Evolutionary conservation across 2,329 filamentous ascomycete genomes (phyloP).

Genomic region (Cladosporium sphaerospermum): DNA sequence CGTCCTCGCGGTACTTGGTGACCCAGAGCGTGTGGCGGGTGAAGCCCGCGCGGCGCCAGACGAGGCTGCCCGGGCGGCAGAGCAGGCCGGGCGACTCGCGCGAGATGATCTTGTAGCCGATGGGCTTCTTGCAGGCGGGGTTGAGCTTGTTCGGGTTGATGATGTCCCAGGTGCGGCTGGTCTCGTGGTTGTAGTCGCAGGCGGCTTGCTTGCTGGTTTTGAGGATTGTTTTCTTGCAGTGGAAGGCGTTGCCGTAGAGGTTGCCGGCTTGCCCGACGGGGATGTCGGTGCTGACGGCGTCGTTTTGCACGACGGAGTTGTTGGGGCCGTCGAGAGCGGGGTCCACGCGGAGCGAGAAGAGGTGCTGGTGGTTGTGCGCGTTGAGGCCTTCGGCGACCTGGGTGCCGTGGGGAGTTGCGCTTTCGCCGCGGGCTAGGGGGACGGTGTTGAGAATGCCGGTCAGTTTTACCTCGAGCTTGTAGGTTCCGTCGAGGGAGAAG

Average conservation of each 20-base stretch:
- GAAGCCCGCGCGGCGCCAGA: slow-evolving; percentile 43
- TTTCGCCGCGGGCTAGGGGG: slow-evolving; percentile 43
- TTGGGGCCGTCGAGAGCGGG: slow-evolving; percentile 54
- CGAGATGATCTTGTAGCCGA: slow-evolving; percentile 45
- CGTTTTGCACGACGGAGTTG: slow-evolving; percentile 50
- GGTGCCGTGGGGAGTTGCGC: slow-evolving; percentile 43
- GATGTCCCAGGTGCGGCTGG: slow-evolving; percentile 53
- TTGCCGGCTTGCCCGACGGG: slow-evolving; percentile 34
- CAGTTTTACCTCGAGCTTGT: slow-evolving; percentile 57
- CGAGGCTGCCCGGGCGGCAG: slow-evolving; percentile 39
- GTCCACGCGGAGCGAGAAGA: slow-evolving; percentile 61
- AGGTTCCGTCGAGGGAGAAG: slow-evolving; percentile 57
- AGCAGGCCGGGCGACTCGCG: slow-evolving; percentile 46
- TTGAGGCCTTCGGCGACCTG: slow-evolving; percentile 59
- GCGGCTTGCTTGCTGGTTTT: slow-evolving; percentile 17
- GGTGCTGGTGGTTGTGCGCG: slow-evolving; percentile 65
- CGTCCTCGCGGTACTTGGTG: slow-evolving; percentile 47
- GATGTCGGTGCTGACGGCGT: slow-evolving; percentile 42
- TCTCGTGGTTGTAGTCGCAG: slow-evolving; percentile 34
- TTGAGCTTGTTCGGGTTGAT: slow-evolving; percentile 44
- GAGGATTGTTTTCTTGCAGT: slow-evolving; percentile 38
- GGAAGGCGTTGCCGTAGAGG: slow-evolving; percentile 57
- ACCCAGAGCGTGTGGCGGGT: slow-evolving; percentile 49
- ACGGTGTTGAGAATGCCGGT: slow-evolving; percentile 61
- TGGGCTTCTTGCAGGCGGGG: slow-evolving; percentile 40